Evolutionary conservation across 192 early-diverging fungal species (phyloP).

Genomic region (Geranomyces variabilis): DNA sequence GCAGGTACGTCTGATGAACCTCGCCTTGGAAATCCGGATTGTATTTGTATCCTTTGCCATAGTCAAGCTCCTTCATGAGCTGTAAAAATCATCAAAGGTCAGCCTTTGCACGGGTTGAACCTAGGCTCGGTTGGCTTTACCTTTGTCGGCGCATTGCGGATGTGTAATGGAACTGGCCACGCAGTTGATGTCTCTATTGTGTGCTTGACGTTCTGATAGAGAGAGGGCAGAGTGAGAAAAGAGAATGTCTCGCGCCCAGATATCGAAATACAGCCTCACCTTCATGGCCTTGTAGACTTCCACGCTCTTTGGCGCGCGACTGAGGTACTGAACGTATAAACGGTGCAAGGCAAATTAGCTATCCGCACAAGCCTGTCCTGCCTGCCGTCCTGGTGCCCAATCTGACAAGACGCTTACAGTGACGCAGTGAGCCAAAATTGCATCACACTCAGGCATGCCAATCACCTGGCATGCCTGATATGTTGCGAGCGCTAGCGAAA

Average conservation of each 20-base stretch:
- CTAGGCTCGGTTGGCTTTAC: background rate
- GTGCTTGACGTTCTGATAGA: slow-evolving; percentile 56
- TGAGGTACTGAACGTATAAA: slow-evolving; percentile 56
- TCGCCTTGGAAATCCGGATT: slow-evolving; percentile 75
- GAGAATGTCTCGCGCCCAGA: background rate
- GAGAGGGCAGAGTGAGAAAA: background rate
- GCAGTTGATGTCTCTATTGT: slow-evolving; percentile 61
- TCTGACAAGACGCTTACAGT: slow-evolving; percentile 14
- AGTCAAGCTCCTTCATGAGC: slow-evolving; percentile 83
- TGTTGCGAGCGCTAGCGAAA: slow-evolving; percentile 73
- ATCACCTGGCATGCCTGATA: slow-evolving; percentile 85
- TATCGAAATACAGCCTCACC: slow-evolving; percentile 28
- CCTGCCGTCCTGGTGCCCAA: no score
- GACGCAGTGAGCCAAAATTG: slow-evolving; percentile 78
- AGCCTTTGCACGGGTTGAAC: background rate
- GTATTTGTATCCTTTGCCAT: slow-evolving; percentile 79
- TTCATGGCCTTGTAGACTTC: slow-evolving; percentile 75
- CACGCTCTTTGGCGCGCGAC: slow-evolving; percentile 81
- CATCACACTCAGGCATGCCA: slow-evolving; percentile 93
- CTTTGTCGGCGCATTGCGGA: slow-evolving; percentile 80
- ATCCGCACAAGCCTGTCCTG: no score
- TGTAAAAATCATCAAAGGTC: background rate
- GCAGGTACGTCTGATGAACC: slow-evolving; percentile 81
- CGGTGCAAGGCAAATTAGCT: background rate
- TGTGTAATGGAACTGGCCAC: slow-evolving; percentile 82